These are phyloP conservation scores for Scedosporium minutisporum DNA, from an alignment of 2,329 filamentous ascomycete genomes.

Conservation along the genomic window DNA sequence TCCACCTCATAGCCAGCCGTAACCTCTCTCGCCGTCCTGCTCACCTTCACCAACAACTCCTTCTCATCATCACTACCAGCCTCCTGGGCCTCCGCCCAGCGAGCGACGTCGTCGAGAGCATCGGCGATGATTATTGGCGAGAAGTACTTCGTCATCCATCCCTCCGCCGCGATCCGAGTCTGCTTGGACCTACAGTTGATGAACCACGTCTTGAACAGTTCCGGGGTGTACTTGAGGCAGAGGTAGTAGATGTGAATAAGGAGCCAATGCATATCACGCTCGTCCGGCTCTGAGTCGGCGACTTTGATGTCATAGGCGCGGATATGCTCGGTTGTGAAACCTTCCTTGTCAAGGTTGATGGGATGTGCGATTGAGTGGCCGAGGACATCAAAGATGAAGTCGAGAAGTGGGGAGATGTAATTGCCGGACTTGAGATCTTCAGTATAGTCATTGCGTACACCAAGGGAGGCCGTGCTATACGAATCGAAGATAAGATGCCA, in stretches of 20 bases:
- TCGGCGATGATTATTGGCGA: constrained; percentile 60
- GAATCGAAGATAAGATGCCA: constrained; percentile 90
- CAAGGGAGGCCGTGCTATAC: constrained; percentile 67
- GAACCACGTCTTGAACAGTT: constrained; percentile 76
- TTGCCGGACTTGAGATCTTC: constrained; percentile 68
- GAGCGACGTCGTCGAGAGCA: constrained; percentile 55
- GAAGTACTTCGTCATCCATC: constrained; percentile 79
- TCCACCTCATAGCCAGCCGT: constrained; percentile 81
- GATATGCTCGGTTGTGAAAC: constrained; percentile 49
- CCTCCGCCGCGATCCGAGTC: constrained; percentile 68
- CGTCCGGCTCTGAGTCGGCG: constrained; percentile 49
- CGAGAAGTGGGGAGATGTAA: constrained; percentile 58
- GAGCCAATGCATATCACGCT: constrained; percentile 73
- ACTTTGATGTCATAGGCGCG: constrained; percentile 41
- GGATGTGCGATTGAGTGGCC: constrained; percentile 67
- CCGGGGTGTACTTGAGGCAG: constrained; percentile 65
- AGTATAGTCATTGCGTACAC: constrained; percentile 72
- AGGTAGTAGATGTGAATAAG: constrained; percentile 81
- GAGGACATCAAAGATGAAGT: constrained; percentile 76
- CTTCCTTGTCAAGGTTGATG: constrained; percentile 61
- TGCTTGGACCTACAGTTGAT: constrained; percentile 71
- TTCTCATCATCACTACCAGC: constrained; percentile 39
- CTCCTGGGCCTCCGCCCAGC: constrained; percentile 52
- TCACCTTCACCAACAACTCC: constrained; percentile 59
- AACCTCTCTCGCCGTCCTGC: constrained; percentile 62